Base-by-base conservation (phyloP, 2,329 filamentous ascomycete species). In the Bretziella fagacearum region DNA sequence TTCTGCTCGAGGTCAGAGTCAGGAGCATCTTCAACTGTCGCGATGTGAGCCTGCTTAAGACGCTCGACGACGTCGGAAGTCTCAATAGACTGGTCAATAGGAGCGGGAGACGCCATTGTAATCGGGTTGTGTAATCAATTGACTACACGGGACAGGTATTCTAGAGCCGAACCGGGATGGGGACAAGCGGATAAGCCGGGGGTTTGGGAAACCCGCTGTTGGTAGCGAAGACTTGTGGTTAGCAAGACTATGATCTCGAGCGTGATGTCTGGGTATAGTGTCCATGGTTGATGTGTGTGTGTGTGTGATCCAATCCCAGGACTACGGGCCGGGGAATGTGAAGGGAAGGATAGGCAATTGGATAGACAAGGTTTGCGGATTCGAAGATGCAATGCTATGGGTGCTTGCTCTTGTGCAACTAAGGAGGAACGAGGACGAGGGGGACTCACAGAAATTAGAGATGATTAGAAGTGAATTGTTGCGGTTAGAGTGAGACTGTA, bases 51-150 rank as follows among this genome's bases (percentile, higher is more conserved):
- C 63, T 81, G 84, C 44, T 74, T 65, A 51, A 75, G 75, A 56
- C 71, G 60, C 18, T 69, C 62, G 46, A 65, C 63, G 46, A 65
- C 59, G 23, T 41, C 22, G 23, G 23, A 18, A 15, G 27, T 13
- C 23, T 10, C 30, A 11, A 73, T 45, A 66, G 56, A 73, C 65
- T 93, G 84, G 62, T 93, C 84, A 58, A 94, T 86, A 23, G 73
- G 70, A 32, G 74, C 77, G 42, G 37, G 68, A 64, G 51, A 62
- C 63, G 52, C 60, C 63, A 55, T 83, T 79, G 62, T 77, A 71
- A 29, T 47, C 43, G 50, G 47, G 45, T 41, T 45, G 47, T 51
- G 51, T 42, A 46, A 36, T 50, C 48, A 35, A 33, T 25, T 30
- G 48, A 50, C 20, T 46, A 51, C 45, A 45, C 49, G 48, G 44